Base-by-base conservation (phyloP, 495 filamentous ascomycete genomes). In the Evernia prunastri region DNA sequence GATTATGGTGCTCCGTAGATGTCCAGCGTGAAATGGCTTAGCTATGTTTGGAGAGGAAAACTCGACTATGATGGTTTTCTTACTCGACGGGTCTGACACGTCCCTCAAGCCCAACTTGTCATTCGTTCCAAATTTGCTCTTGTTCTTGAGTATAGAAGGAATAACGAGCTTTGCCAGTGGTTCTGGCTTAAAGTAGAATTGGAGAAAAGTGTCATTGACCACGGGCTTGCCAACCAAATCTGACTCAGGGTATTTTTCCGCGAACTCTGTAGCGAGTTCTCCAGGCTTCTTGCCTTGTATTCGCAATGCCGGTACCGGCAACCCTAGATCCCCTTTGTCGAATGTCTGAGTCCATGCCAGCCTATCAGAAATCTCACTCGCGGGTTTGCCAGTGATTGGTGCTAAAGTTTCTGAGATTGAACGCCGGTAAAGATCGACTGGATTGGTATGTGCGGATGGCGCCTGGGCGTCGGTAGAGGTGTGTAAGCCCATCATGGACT, bases 271-370 rank as follows among this genome's bases (percentile, higher is more conserved):
- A 51, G 83, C 85, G 33, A 91, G 79, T 68, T 88, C 89, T 53
- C 82, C 75, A 13, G 90, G 90, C 69, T 92, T 96, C 77, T 85
- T 86, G 61, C 88, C 86, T 77, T 94, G 66, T 64, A 96, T 78
- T 58, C 89, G 82, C 59, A 97, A 78, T 17, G 92, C 82, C 11
- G 93, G 87, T 39, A 90, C 87, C 58, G 93, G 85, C 42, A 96
- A 77, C 54, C 87, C 78, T 67, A 97, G 76, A 72, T 97, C 93
- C 65, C 93, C 93, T 81, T 95, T 95, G 63, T 96, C 92, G 35
- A 96, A 77, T 56, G 85, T 85, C 66, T 82, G 80, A 18, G 93
- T 96, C 91, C 90, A 96, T 71, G 84, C 78, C 40, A 97, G 75
- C 36, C 85, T 84, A 25, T 86, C 78, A 70, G 89, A 95, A 71